Percentiles rank a stretch among this genome's conserved stretches.
Evolutionary conservation across 306 rosid species (phyloP).

Genomic region (Inga leiocalycina): DNA sequence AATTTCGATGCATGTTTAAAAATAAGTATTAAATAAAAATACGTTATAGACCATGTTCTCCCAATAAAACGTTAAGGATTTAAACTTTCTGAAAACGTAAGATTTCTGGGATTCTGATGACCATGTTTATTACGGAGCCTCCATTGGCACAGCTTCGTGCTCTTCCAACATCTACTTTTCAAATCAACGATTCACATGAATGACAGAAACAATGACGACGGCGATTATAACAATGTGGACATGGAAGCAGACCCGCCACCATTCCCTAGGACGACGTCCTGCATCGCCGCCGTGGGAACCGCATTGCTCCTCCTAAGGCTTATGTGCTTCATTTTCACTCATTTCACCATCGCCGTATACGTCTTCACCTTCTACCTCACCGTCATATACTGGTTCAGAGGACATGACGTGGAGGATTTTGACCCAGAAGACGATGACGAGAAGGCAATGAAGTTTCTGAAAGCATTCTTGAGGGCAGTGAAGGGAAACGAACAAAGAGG

Average conservation of each 20-base stretch:
- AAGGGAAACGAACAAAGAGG: background rate
- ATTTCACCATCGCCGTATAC: background rate
- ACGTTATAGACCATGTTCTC: background rate
- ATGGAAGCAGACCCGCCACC: conserved; percentile 2
- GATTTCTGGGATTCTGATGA: background rate
- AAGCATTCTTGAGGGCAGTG: conserved; percentile 18
- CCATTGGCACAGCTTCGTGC: background rate
- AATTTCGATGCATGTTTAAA: no score
- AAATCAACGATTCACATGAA: conserved; percentile 13
- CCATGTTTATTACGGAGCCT: background rate
- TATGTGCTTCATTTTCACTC: background rate
- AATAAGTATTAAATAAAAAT: no score
- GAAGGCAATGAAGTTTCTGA: conserved; percentile 20
- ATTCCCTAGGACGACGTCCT: conserved; percentile 7
- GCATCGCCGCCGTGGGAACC: conserved; percentile 8
- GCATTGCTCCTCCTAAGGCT: background rate
- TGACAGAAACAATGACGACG: background rate
- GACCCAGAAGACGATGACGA: background rate
- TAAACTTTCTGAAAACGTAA: background rate
- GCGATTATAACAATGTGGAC: background rate
- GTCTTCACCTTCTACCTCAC: background rate
- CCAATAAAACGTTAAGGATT: background rate
- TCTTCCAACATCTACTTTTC: background rate
- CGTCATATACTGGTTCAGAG: background rate
- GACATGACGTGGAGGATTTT: background rate